phyloP scores from a whole-genome alignment of 164 flowering plant species.

The Malania oleifera region DNA sequence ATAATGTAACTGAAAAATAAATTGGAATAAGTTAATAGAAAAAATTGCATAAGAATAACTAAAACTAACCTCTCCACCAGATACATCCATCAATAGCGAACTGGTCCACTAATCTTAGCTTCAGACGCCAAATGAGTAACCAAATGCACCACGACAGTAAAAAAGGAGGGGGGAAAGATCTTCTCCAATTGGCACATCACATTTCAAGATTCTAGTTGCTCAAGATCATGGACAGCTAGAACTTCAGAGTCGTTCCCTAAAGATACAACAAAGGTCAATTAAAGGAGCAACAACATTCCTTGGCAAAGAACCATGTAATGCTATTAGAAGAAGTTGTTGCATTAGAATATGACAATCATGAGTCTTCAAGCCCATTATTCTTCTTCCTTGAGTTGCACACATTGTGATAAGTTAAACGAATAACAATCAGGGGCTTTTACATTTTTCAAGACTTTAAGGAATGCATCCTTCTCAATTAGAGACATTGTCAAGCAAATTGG shows the following conservation, averaged over 20 bases:
- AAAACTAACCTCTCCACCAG: slow-evolving; percentile 17
- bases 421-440: slow-evolving; percentile 20
- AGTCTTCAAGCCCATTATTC: slow-evolving; percentile 13
- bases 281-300: slow-evolving; percentile 1
- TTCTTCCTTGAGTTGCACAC: slow-evolving; percentile 15
- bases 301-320: neutral
- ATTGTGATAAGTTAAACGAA: slow-evolving; percentile 16
- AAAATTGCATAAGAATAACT: too few species aligned
- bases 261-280: slow-evolving; percentile 9
- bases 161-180: slow-evolving; percentile 18
- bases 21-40: too few species aligned
- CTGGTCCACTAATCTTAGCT: slow-evolving; percentile 13
- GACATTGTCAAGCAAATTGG: slow-evolving; percentile 13
- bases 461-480: neutral
- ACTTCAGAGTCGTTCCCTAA: slow-evolving; percentile 9
- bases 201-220: neutral
- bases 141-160: slow-evolving; percentile 22
- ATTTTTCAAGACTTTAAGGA: slow-evolving; percentile 2
- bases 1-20: too few species aligned
- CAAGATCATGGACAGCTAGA: neutral
- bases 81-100: slow-evolving; percentile 29
- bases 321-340: slow-evolving; percentile 18
- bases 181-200: slow-evolving; percentile 12
- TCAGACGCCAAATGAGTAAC: slow-evolving; percentile 14
- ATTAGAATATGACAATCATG: slow-evolving; percentile 25